Percentiles rank a stretch among this genome's conserved stretches.
These are phyloP conservation scores for Epichloe amarillans DNA, from an alignment of 2,329 filamentous ascomycete genomes.

Conservation along the genomic window DNA sequence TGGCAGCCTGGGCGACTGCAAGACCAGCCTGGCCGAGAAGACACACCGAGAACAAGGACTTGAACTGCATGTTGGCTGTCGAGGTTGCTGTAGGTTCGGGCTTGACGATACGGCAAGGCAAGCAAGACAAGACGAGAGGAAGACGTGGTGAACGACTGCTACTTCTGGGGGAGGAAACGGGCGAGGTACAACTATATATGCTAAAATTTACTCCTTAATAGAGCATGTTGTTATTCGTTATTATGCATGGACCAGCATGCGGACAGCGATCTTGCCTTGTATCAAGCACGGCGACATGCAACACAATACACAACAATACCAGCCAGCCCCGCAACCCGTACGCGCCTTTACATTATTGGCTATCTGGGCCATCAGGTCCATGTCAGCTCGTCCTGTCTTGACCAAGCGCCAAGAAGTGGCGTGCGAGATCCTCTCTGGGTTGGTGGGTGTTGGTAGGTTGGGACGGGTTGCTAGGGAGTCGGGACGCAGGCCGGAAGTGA, in stretches of 20 bases:
- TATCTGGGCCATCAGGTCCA: no score
- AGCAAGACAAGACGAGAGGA: not conserved
- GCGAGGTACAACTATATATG: no score
- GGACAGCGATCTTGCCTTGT: not conserved
- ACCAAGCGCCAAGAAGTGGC: conserved; percentile 4
- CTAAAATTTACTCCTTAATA: not conserved
- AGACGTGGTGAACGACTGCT: no score
- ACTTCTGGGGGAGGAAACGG: no score
- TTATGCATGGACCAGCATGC: not conserved
- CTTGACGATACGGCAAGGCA: not conserved
- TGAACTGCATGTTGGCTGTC: conserved; percentile 5
- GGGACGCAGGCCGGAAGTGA: not conserved
- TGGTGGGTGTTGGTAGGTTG: not conserved
- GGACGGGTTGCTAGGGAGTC: not conserved
- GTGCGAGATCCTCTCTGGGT: conserved; percentile 5
- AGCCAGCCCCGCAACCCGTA: not conserved
- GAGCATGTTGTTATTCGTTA: not conserved
- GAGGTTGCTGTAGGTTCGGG: not conserved
- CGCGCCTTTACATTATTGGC: no score
- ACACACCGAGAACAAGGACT: conserved; percentile 6
- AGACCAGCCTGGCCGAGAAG: conserved; percentile 7
- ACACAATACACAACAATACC: not conserved
- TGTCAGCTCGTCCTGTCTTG: not conserved
- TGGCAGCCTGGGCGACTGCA: conserved; percentile 3
- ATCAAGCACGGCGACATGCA: not conserved